These are phyloP conservation scores for Diplotaxis tenuifolia DNA, from an alignment of 345 rosid species.

Conservation along the genomic window DNA sequence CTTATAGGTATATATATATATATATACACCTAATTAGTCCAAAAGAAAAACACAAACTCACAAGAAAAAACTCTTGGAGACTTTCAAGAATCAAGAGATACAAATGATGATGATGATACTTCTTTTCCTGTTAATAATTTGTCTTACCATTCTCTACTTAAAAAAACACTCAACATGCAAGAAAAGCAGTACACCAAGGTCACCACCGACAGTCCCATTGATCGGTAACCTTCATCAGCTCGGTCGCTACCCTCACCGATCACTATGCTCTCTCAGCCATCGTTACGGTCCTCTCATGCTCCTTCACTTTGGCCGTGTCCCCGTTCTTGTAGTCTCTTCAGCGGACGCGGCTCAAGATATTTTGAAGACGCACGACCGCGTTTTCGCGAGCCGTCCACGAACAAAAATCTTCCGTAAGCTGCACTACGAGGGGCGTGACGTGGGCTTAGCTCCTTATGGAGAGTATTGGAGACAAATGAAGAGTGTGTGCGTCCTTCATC, in stretches of 20 bases:
- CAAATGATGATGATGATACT: neutral
- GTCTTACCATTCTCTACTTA: neutral
- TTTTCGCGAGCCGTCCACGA: conserved; percentile 34
- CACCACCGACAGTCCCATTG: neutral
- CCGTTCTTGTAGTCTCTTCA: conserved; percentile 51
- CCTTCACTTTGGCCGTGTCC: conserved; percentile 47
- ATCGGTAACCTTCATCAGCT: conserved; percentile 36
- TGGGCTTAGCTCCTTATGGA: neutral
- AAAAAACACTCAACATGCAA: neutral
- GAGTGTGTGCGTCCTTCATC: neutral
- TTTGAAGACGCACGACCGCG: conserved; percentile 52
- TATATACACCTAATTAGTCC: no score
- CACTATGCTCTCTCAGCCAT: conserved; percentile 40
- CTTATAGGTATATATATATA: neutral
- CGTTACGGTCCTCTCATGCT: conserved; percentile 56
- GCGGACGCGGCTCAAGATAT: conserved; percentile 46
- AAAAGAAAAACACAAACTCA: neutral
- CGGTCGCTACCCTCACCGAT: conserved; percentile 47
- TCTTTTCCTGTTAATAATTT: neutral
- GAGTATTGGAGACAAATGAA: neutral
- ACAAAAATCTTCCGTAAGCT: neutral
- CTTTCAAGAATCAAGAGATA: neutral
- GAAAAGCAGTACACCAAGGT: neutral
- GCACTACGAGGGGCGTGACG: neutral
- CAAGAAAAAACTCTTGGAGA: neutral